Evolutionary conservation across 177 flowering plant species (phyloP), one percentile per base, ranked within the genome.

Genomic region (Vitis hybrid): DNA sequence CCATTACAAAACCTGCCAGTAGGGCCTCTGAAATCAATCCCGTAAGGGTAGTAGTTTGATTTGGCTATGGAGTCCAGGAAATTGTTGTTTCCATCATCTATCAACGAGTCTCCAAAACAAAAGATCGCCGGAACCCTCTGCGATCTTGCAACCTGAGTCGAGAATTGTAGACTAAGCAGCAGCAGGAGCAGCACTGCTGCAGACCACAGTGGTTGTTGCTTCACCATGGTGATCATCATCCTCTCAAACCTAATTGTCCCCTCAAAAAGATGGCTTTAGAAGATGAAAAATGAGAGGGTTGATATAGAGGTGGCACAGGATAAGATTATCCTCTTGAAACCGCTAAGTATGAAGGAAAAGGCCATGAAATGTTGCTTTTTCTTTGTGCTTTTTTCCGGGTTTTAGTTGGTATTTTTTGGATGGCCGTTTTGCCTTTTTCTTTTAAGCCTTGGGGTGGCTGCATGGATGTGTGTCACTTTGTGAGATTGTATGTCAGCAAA

Each of bases 1-100:
- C 88, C 96, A 73, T 91, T 88, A 18, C 78, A 68, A 73, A 91
- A 93, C 76, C 91, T 83, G 6, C 98, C 98, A 51, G 90, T 71
- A 54, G 93, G 83, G 68, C 93, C 90, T 11, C 64, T 66, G 76
- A 78, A 86, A 58, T 92, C 97, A 64, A 77, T 63, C 6, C 96
- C 97, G 72, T 90, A 92, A 52, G 97, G 97, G 51, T 64, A 65
- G 75, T 85, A 92, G 54, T 90, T 88, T 2, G 96, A 30, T 73
- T 76, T 89, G 5, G 96, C 97, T 9, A 89, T 64, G 3, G 95
- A 88, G 58, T 59, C 71, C n/a, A 92, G 81, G 74, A 50, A 86
- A 72, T 90, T 90, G 83, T 87, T 92, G 77, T 92, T 92, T 23
- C 97, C 97, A 69, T 67, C 74, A 70, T 92, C 97, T 11, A 87